These are phyloP conservation scores for Colletotrichum sp. DNA, from an alignment of 2,329 filamentous ascomycete genomes.

Conservation along the genomic window DNA sequence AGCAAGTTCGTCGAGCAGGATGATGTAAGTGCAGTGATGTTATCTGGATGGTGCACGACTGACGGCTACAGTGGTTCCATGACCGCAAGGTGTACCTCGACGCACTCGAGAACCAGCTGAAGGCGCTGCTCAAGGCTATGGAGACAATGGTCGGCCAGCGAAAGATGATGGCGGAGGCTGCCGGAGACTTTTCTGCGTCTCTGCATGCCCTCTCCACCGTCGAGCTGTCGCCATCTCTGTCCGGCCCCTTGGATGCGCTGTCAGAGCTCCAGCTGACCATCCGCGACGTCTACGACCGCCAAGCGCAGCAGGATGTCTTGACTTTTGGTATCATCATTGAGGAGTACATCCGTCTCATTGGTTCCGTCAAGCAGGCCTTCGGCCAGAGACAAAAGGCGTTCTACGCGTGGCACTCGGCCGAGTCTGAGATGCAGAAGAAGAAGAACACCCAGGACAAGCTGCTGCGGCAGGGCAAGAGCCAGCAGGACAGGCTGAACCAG, in stretches of 20 bases:
- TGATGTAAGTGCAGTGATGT: conserved; percentile 65
- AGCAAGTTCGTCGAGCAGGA: conserved; percentile 98
- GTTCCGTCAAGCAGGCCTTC: conserved; percentile 93
- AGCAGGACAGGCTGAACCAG: conserved; percentile 94
- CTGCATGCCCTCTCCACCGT: conserved; percentile 92
- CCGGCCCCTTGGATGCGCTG: conserved; percentile 86
- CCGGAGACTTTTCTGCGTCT: conserved; percentile 90
- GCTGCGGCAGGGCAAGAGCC: conserved; percentile 91
- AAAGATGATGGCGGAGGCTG: conserved; percentile 91
- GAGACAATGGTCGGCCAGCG: conserved; percentile 91
- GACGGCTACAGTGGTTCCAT: conserved; percentile 82
- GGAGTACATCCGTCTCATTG: conserved; percentile 96
- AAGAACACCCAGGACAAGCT: conserved; percentile 91
- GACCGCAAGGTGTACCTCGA: conserved; percentile 95
- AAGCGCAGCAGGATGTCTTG: conserved; percentile 95
- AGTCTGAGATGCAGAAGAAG: conserved; percentile 89
- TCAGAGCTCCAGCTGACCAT: conserved; percentile 95
- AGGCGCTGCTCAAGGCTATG: conserved; percentile 89
- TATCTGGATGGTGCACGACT: neutral
- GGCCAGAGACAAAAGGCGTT: conserved; percentile 93
- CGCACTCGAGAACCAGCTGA: conserved; percentile 89
- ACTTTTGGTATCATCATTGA: conserved; percentile 98
- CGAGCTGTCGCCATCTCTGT: conserved; percentile 87
- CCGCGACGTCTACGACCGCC: conserved; percentile 91
- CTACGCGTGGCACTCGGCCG: conserved; percentile 90